Evolutionary conservation across 2,329 filamentous ascomycete genomes (phyloP).

Genomic region (Microdochium bolleyi): DNA sequence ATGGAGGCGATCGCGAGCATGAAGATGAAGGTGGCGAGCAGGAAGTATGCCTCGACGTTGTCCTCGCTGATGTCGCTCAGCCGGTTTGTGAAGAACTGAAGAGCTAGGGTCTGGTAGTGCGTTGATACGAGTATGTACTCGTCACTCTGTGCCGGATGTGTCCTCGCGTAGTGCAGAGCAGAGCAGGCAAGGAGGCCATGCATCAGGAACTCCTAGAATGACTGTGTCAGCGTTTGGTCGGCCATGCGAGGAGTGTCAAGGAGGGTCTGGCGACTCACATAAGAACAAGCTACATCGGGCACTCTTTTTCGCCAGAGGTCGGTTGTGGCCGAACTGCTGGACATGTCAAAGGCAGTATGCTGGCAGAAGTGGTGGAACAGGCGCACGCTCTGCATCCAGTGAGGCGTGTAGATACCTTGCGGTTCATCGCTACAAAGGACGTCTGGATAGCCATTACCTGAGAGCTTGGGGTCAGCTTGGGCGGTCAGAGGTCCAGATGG

Average conservation of each 20-base stretch:
- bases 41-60: constrained; percentile 10
- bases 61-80: constrained; percentile 8
- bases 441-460: not conserved
- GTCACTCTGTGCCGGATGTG: constrained; percentile 5
- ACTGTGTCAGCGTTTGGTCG: not conserved
- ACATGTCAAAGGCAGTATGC: constrained; percentile 1
- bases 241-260: no score
- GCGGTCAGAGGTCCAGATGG: not conserved
- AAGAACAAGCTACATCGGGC: constrained; percentile 1
- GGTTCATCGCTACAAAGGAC: not conserved
- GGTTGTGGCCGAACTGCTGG: constrained; percentile 1
- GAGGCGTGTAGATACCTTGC: constrained; percentile 21
- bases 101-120: constrained; percentile 8
- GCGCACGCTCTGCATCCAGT: constrained; percentile 8
- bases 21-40: constrained; percentile 11
- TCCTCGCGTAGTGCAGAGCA: constrained; percentile 8
- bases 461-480: not conserved
- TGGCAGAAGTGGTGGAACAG: constrained; percentile 4
- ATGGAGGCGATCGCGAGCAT: constrained; percentile 10
- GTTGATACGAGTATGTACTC: constrained; percentile 8
- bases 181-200: constrained; percentile 10
- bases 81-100: constrained; percentile 7
- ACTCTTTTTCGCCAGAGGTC: constrained; percentile 7
- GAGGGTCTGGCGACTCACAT: not conserved
- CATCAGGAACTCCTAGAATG: constrained; percentile 10